These are phyloP conservation scores for Podospora pseudocomata DNA, from an alignment of 495 filamentous ascomycete species.

Conservation along the genomic window DNA sequence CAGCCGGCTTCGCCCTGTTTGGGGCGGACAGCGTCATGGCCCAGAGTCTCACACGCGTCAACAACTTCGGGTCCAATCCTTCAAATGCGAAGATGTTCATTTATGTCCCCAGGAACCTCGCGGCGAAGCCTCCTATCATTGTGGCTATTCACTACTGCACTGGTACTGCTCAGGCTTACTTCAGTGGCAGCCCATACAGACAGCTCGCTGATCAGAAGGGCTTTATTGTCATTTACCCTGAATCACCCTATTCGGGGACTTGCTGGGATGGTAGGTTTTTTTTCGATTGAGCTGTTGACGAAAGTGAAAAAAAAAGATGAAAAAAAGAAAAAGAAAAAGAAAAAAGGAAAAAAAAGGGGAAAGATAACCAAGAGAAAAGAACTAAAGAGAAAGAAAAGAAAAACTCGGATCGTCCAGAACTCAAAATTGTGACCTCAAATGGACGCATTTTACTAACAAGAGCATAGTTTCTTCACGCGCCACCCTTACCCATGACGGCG, in stretches of 20 bases:
- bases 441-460: background rate
- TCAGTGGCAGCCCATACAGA: conserved; percentile 23
- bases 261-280: conserved; percentile 45
- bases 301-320: too few relatives aligned
- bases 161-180: conserved; percentile 31
- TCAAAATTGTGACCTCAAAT: too few relatives aligned
- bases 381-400: background rate
- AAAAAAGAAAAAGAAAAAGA: background rate
- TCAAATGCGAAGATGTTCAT: conserved; percentile 52
- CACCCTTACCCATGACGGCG: conserved; percentile 53
- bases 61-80: conserved; percentile 43
- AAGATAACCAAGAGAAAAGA: too few relatives aligned
- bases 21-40: conserved; percentile 7
- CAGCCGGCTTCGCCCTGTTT: conserved; percentile 15
- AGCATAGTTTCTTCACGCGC: conserved; percentile 23
- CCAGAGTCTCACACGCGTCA: conserved; percentile 25
- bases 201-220: conserved; percentile 43
- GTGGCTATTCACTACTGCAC: conserved; percentile 54
- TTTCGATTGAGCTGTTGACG: conserved; percentile 11
- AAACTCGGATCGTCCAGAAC: too few relatives aligned
- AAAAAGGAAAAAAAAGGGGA: background rate
- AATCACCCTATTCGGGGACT: conserved; percentile 38
- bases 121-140: conserved; percentile 49
- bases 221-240: conserved; percentile 50
- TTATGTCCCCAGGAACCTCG: conserved; percentile 52